phyloP scores from a whole-genome alignment of 2,329 filamentous ascomycete genomes.

The Hypoxylon sp. region DNA sequence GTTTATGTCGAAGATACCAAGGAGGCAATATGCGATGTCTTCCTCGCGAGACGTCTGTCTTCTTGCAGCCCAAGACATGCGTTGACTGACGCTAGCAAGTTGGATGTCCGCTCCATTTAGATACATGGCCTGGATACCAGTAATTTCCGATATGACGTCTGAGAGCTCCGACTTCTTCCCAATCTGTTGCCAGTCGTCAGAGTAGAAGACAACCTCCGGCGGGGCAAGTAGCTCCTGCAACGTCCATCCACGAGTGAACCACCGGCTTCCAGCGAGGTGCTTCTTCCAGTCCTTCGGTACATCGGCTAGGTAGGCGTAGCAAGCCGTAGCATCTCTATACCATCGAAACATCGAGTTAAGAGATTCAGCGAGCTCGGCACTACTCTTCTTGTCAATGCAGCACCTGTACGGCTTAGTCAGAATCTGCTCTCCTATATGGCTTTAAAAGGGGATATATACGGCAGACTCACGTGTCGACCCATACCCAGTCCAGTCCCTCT shows the following conservation, averaged over 20 bases:
- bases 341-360: slow-evolving; percentile 48
- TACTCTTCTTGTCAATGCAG: slow-evolving; percentile 49
- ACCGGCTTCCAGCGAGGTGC: slow-evolving; percentile 28
- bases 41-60: slow-evolving; percentile 46
- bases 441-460: neutral
- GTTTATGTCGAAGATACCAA: slow-evolving; percentile 51
- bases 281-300: slow-evolving; percentile 20
- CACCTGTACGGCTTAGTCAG: slow-evolving; percentile 33
- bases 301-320: slow-evolving; percentile 47
- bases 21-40: slow-evolving; percentile 49
- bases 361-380: slow-evolving; percentile 48
- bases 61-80: slow-evolving; percentile 50
- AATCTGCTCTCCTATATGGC: neutral
- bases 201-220: slow-evolving; percentile 43
- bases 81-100: slow-evolving; percentile 42
- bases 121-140: slow-evolving; percentile 40
- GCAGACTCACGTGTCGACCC: slow-evolving; percentile 45
- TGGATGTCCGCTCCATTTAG: slow-evolving; percentile 31
- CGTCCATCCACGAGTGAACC: slow-evolving; percentile 43
- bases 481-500: slow-evolving; percentile 45
- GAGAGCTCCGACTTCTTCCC: slow-evolving; percentile 45
- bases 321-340: slow-evolving; percentile 43
- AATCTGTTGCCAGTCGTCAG: slow-evolving; percentile 36
- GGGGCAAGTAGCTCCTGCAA: slow-evolving; percentile 48
- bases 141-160: slow-evolving; percentile 36